Conservation (phyloP, 306 rosid species). For the Cucumis hystrix region DNA sequence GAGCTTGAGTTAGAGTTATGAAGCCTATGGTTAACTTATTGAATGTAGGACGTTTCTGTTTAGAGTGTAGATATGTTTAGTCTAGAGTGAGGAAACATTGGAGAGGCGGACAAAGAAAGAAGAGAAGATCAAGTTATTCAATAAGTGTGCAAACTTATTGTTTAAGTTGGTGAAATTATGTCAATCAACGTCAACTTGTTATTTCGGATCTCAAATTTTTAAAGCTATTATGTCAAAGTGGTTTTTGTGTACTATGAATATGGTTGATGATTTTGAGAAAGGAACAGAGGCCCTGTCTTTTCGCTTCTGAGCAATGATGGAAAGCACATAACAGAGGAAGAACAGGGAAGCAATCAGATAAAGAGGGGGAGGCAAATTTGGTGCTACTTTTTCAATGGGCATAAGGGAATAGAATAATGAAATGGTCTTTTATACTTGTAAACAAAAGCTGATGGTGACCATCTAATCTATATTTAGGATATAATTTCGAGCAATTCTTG, state of each 20-base stretch:
- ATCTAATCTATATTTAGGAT: neutral
- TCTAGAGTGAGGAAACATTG: too few species aligned
- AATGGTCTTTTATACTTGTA: neutral
- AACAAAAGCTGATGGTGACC: neutral
- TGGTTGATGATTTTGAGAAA: neutral
- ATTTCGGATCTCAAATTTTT: too few species aligned
- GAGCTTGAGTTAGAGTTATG: too few species aligned
- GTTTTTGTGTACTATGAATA: neutral
- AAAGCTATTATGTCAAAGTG: too few species aligned
- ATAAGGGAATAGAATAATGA: neutral
- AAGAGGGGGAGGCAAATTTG: neutral
- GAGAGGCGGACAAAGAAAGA: too few species aligned
- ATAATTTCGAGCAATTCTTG: neutral
- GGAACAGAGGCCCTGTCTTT: neutral
- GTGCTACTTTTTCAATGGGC: neutral
- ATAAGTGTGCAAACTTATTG: too few species aligned
- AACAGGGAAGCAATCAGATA: neutral
- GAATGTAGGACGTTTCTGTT: too few species aligned
- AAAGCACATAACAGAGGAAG: neutral
- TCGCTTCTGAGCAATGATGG: neutral
- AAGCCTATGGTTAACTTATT: too few species aligned
- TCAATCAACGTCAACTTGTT: too few species aligned
- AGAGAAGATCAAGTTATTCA: too few species aligned
- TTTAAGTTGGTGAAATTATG: too few species aligned
- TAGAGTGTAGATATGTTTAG: too few species aligned